These are phyloP conservation scores for Clitoria ternatea DNA, from an alignment of 306 rosid genomes.

Conservation along the genomic window DNA sequence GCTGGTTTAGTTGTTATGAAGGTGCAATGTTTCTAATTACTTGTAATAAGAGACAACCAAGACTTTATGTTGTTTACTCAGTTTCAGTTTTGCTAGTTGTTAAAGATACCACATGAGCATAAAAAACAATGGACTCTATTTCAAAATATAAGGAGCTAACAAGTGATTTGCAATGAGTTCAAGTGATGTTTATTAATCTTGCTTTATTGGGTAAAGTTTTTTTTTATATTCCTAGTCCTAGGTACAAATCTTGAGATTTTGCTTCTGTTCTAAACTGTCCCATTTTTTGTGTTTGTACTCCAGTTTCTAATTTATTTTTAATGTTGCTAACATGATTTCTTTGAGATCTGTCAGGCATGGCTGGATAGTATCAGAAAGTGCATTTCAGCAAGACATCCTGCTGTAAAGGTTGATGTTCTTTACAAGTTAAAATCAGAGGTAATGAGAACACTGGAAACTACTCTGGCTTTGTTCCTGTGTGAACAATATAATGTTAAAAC, in stretches of 20 bases:
- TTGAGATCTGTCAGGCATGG: constrained; percentile 52
- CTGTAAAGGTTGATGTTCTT: constrained; percentile 57
- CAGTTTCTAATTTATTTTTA: not conserved
- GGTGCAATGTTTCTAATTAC: not conserved
- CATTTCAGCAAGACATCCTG: constrained; percentile 44
- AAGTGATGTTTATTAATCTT: not conserved
- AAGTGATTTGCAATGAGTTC: not conserved
- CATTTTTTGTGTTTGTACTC: constrained; percentile 5
- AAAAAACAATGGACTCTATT: not conserved
- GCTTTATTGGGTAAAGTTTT: not conserved
- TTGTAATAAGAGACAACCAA: not conserved
- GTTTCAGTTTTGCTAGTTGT: not conserved
- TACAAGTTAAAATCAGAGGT: constrained; percentile 75
- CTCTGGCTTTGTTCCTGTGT: constrained; percentile 15
- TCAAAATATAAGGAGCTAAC: not conserved
- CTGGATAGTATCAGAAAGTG: constrained; percentile 55
- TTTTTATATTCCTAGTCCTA: constrained; percentile 4
- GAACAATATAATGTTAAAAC: not conserved
- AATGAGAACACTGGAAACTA: constrained; percentile 24
- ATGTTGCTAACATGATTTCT: constrained; percentile 24
- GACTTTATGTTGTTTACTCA: not conserved
- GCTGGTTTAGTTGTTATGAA: not conserved
- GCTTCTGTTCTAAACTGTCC: constrained; percentile 2
- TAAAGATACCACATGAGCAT: not conserved
- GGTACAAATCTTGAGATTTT: not conserved